These are phyloP conservation scores for Candida sanyiensis DNA, from an alignment of 805 yeast species.

Conservation along the genomic window DNA sequence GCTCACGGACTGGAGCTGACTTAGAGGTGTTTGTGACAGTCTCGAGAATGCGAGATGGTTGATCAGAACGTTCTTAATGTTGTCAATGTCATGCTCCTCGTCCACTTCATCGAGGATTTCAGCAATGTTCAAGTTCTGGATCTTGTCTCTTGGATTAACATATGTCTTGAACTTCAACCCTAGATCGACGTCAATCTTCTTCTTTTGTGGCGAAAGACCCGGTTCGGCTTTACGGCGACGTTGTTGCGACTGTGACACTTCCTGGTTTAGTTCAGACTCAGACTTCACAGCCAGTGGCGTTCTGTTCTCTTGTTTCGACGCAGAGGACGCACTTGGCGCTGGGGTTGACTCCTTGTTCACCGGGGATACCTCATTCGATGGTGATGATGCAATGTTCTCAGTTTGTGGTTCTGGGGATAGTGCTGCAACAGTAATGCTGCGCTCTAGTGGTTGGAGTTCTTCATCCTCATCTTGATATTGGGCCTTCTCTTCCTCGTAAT, in stretches of 20 bases:
- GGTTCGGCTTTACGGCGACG: slow-evolving; percentile 30
- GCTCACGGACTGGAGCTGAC: slow-evolving; percentile 58
- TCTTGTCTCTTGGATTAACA: slow-evolving; percentile 22
- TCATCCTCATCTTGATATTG: background rate
- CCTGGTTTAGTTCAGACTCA: slow-evolving; percentile 17
- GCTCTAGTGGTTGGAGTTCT: slow-evolving; percentile 7
- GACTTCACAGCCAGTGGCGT: slow-evolving; percentile 16
- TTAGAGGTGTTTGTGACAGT: slow-evolving; percentile 80
- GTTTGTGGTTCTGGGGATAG: background rate
- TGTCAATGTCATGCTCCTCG: slow-evolving; percentile 34
- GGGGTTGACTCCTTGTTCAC: slow-evolving; percentile 1
- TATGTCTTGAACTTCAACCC: slow-evolving; percentile 9
- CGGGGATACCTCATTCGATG: background rate
- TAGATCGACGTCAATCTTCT: slow-evolving; percentile 19
- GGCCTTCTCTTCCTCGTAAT: background rate
- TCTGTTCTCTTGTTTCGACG: background rate
- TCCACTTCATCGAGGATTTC: slow-evolving; percentile 27
- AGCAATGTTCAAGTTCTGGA: slow-evolving; percentile 26
- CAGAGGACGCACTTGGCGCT: background rate
- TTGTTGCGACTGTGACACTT: slow-evolving; percentile 7
- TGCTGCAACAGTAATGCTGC: slow-evolving; percentile 3
- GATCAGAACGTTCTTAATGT: slow-evolving; percentile 58
- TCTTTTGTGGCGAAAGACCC: slow-evolving; percentile 27
- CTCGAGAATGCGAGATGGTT: slow-evolving; percentile 91
- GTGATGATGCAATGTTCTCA: background rate